These are phyloP conservation scores for Sarcocystis neurona DNA, from an alignment of 169 alveolate species.

Conservation along the genomic window DNA sequence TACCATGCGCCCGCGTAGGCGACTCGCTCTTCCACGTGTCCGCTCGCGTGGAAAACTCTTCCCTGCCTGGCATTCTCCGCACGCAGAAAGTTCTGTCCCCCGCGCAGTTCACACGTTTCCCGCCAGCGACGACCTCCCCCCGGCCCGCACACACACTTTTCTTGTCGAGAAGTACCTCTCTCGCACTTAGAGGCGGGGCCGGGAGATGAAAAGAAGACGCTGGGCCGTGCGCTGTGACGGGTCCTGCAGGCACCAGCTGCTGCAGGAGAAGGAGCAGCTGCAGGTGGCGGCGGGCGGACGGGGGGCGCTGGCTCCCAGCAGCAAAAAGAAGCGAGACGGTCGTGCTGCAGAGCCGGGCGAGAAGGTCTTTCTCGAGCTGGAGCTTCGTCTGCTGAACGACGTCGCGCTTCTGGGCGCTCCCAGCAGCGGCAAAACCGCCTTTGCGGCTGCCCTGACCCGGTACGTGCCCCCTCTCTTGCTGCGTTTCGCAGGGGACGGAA, in stretches of 20 bases:
- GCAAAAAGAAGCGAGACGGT: slow-evolving; percentile 35
- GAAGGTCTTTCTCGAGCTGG: slow-evolving; percentile 62
- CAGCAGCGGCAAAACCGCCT: slow-evolving; percentile 58
- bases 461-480: neutral
- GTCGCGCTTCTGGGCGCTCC: slow-evolving; percentile 58
- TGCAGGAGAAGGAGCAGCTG: slow-evolving; percentile 54
- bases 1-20: neutral
- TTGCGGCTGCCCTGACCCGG: slow-evolving; percentile 59
- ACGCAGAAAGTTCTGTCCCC: too few species aligned
- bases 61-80: too few species aligned
- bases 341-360: slow-evolving; percentile 63
- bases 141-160: too few species aligned
- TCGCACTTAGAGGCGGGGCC: too few species aligned
- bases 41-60: too few species aligned
- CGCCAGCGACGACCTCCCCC: too few species aligned
- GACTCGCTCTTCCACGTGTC: too few species aligned
- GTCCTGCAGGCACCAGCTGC: slow-evolving; percentile 65
- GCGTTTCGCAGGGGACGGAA: neutral
- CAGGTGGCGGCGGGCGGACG: slow-evolving; percentile 65
- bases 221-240: too few species aligned
- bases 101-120: too few species aligned
- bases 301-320: slow-evolving; percentile 62
- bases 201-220: too few species aligned
- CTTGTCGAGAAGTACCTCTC: too few species aligned
- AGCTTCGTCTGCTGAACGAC: slow-evolving; percentile 55